These are phyloP conservation scores for Strobilomyces confusus DNA, from an alignment of 768 basidiomycete species.

Conservation along the genomic window DNA sequence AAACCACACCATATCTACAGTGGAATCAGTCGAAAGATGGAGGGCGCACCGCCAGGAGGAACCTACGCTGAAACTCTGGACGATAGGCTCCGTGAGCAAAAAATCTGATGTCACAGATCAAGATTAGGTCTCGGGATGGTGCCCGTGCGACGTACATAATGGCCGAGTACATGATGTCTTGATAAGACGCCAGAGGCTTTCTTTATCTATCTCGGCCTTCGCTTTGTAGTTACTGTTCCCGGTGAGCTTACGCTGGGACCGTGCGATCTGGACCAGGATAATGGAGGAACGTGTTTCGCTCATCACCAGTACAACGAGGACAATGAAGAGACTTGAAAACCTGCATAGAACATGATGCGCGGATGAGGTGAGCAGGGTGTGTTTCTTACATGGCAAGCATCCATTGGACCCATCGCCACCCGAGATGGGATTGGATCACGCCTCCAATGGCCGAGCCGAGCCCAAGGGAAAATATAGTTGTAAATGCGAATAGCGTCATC, in stretches of 20 bases:
- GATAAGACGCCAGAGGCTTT: conserved; percentile 52
- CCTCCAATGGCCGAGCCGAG: conserved; percentile 61
- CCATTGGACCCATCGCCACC: conserved; percentile 86
- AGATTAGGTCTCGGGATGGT: background rate
- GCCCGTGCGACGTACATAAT: conserved; percentile 45
- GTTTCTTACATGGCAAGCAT: conserved; percentile 54
- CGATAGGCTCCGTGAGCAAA: conserved; percentile 55
- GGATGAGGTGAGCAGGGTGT: background rate
- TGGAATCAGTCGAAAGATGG: background rate
- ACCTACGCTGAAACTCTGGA: conserved; percentile 65
- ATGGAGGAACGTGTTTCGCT: conserved; percentile 71
- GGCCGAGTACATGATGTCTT: conserved; percentile 67
- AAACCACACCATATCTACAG: conserved; percentile 62
- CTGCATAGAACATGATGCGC: conserved; percentile 31
- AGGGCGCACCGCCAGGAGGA: background rate
- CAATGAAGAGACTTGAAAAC: conserved; percentile 45
- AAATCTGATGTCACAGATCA: conserved; percentile 14
- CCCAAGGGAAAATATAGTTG: conserved; percentile 54
- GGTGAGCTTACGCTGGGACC: conserved; percentile 57
- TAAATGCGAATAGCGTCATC: conserved; percentile 66
- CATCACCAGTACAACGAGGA: conserved; percentile 52
- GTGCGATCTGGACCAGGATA: conserved; percentile 63
- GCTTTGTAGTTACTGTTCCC: conserved; percentile 59
- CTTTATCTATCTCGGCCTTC: conserved; percentile 57
- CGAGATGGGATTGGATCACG: conserved; percentile 61